phyloP scores from a whole-genome alignment of 140 eudicot genomes.

The Cichorium intybus region DNA sequence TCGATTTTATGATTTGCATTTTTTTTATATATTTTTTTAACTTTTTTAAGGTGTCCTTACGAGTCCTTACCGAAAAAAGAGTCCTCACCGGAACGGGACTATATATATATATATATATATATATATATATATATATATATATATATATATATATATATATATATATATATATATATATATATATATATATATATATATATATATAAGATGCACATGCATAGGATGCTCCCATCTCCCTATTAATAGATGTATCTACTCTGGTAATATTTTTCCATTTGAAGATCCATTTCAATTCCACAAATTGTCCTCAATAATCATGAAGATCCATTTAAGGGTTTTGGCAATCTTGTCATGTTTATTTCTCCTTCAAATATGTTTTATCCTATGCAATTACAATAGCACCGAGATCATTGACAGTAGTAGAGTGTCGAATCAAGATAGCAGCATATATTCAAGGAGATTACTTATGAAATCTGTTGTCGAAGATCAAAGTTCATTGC shows the following conservation, averaged over 20 bases:
- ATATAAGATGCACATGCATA: conserved; percentile 30
- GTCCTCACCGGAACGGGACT: no score
- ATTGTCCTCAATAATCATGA: conserved; percentile 24
- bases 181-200: background rate
- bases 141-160: no score
- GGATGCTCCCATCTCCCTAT: conserved; percentile 24
- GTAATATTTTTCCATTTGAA: conserved; percentile 17
- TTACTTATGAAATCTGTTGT: conserved; percentile 10
- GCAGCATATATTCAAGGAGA: conserved; percentile 28
- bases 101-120: background rate
- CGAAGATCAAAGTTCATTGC: conserved; percentile 20
- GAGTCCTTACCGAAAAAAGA: no score
- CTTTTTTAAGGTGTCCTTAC: no score
- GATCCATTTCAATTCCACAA: conserved; percentile 21
- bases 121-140: no score
- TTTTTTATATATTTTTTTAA: no score
- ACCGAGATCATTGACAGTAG: conserved; percentile 6
- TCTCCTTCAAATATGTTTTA: conserved; percentile 17
- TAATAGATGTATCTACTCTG: conserved; percentile 10
- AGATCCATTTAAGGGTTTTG: conserved; percentile 27
- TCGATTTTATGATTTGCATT: no score
- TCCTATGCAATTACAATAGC: background rate
- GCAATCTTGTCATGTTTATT: conserved; percentile 27
- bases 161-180: background rate
- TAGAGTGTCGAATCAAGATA: conserved; percentile 11